These are phyloP conservation scores for Fusarium zealandicum DNA, from an alignment of 2,329 filamentous ascomycete genomes.

Conservation along the genomic window DNA sequence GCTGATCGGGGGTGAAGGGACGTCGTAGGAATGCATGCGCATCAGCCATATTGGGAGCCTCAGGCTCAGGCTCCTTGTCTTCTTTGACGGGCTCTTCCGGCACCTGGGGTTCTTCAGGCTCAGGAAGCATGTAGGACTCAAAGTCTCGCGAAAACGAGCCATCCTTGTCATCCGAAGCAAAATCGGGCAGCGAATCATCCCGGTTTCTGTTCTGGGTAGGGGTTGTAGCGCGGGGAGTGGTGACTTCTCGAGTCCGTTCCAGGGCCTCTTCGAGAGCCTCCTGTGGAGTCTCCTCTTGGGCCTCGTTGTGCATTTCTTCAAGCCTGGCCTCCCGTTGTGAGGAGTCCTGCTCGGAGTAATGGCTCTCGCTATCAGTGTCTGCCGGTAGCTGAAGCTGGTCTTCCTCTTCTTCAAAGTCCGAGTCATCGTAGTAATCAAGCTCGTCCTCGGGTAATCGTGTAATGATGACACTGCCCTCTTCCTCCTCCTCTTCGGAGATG, in stretches of 20 bases:
- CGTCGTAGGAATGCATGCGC: slow-evolving; percentile 50
- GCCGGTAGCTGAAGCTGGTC: slow-evolving; percentile 59
- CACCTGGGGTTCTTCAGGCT: slow-evolving; percentile 45
- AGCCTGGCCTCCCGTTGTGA: slow-evolving; percentile 22
- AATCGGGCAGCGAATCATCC: slow-evolving; percentile 48
- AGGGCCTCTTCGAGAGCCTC: background rate
- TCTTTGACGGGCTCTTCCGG: slow-evolving; percentile 39
- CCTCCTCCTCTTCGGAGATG: slow-evolving; percentile 54
- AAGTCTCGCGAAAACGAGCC: slow-evolving; percentile 53
- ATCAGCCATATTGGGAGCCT: slow-evolving; percentile 46
- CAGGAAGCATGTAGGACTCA: slow-evolving; percentile 57
- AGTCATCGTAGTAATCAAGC: slow-evolving; percentile 67
- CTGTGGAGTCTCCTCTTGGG: background rate
- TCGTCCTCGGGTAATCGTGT: slow-evolving; percentile 70
- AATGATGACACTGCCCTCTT: slow-evolving; percentile 69
- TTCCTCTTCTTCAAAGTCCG: slow-evolving; percentile 64
- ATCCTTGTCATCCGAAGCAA: slow-evolving; percentile 46
- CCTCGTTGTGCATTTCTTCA: slow-evolving; percentile 29
- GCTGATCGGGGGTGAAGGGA: slow-evolving; percentile 58
- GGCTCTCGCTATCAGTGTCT: slow-evolving; percentile 51
- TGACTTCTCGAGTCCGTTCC: slow-evolving; percentile 50
- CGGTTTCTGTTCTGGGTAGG: slow-evolving; percentile 32
- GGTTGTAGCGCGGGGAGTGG: slow-evolving; percentile 57
- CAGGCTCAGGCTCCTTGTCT: slow-evolving; percentile 33
- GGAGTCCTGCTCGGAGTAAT: slow-evolving; percentile 45